A percentile compares a stretch with the other conserved stretches of the same genome.
Conservation (phyloP, 257 asterid genomes). For the Sherardia arvensis region DNA sequence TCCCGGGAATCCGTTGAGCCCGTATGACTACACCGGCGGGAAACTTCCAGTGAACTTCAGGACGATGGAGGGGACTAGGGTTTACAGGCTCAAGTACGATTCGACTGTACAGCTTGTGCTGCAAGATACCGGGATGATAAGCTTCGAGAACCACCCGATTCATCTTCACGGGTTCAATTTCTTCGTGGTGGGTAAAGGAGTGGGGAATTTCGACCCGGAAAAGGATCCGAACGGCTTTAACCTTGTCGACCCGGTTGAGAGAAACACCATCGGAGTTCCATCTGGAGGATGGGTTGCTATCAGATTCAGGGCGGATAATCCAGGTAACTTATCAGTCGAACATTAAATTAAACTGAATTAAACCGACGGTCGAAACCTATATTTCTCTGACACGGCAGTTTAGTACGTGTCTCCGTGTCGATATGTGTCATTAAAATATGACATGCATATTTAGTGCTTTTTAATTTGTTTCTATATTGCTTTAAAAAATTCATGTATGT, state of each 20-base stretch:
- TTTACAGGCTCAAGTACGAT: conserved; percentile 38
- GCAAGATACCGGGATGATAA: conserved; percentile 51
- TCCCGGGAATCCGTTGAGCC: conserved; percentile 31
- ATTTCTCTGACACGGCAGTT: too few relatives aligned
- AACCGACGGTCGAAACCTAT: too few relatives aligned
- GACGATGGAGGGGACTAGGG: conserved; percentile 39
- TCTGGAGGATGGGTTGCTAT: conserved; percentile 60
- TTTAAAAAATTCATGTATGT: too few relatives aligned
- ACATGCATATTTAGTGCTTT: too few relatives aligned
- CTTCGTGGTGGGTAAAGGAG: conserved; percentile 45
- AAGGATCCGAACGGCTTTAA: conserved; percentile 33
- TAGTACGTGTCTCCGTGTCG: too few relatives aligned
- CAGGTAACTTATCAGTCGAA: conserved; percentile 22
- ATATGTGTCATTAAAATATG: too few relatives aligned
- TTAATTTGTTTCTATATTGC: too few relatives aligned
- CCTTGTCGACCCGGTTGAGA: conserved; percentile 56
- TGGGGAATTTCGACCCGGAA: conserved; percentile 33
- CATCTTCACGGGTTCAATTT: conserved; percentile 56
- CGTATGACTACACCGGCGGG: conserved; percentile 39
- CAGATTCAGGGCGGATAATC: conserved; percentile 51
- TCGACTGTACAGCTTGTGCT: conserved; percentile 41
- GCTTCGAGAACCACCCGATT: conserved; percentile 47
- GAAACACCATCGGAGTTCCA: conserved; percentile 50
- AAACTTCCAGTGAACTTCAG: conserved; percentile 30
- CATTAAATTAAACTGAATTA: too few relatives aligned